Percentiles rank a stretch among this genome's conserved stretches.
Conservation (phyloP, 805 yeast species). For the Ogataea trehalophila region DNA sequence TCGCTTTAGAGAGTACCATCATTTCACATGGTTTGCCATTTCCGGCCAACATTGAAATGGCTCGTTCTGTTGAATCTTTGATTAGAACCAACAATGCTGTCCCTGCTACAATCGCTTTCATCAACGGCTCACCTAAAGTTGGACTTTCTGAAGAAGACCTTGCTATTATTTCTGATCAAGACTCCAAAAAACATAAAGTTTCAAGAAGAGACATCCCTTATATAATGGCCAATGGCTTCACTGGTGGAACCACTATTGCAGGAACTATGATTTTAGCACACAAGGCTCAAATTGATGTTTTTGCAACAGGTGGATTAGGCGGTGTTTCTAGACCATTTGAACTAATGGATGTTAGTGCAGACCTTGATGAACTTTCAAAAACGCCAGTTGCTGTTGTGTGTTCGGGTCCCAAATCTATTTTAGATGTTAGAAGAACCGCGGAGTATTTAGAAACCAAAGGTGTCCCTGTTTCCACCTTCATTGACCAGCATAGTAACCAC, state of each 20-base stretch:
- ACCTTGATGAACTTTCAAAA: slow-evolving; percentile 74
- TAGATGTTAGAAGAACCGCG: slow-evolving; percentile 75
- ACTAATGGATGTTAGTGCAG: slow-evolving; percentile 77
- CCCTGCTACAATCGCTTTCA: slow-evolving; percentile 83
- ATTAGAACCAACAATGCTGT: slow-evolving; percentile 61
- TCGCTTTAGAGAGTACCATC: slow-evolving; percentile 82
- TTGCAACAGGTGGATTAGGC: slow-evolving; percentile 92
- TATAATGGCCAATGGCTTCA: slow-evolving; percentile 55
- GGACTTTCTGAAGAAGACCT: slow-evolving; percentile 53
- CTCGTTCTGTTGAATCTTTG: slow-evolving; percentile 55
- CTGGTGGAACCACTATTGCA: slow-evolving; percentile 90
- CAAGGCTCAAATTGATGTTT: slow-evolving; percentile 72
- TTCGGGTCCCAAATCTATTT: slow-evolving; percentile 83
- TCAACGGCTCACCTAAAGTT: slow-evolving; percentile 65
- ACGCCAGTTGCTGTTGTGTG: slow-evolving; percentile 90
- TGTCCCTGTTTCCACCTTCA: slow-evolving; percentile 67
- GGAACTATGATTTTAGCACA: slow-evolving; percentile 81
- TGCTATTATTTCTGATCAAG: slow-evolving; percentile 40
- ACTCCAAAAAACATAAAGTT: slow-evolving; percentile 46
- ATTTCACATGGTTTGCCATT: slow-evolving; percentile 86
- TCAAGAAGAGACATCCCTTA: slow-evolving; percentile 77
- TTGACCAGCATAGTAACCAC: slow-evolving; percentile 31
- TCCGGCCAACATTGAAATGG: slow-evolving; percentile 74
- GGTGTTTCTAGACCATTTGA: slow-evolving; percentile 85
- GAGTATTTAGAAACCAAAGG: slow-evolving; percentile 91